A percentile compares a stretch with the other conserved stretches of the same genome.
Evolutionary conservation across 768 basidiomycete species (phyloP).

Genomic region (Fomitopsis serialis): DNA sequence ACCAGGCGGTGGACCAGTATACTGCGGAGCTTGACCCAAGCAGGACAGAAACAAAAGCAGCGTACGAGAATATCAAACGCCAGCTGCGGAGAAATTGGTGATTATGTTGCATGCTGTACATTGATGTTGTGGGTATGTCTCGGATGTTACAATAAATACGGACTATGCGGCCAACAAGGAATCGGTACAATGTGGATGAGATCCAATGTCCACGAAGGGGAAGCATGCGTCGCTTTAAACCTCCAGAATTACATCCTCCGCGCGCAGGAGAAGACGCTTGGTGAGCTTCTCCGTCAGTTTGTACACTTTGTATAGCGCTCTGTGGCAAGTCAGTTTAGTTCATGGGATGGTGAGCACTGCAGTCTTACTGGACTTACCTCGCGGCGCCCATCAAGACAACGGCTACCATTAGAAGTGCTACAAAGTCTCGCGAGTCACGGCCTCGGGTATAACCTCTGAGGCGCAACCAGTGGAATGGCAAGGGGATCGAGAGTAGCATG

Average conservation of each 20-base stretch:
- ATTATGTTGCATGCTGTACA: conserved; percentile 4
- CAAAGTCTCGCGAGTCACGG: conserved; percentile 54
- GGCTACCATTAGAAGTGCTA: conserved; percentile 57
- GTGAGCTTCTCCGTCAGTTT: conserved; percentile 52
- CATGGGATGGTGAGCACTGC: neutral
- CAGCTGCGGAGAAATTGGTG: conserved; percentile 72
- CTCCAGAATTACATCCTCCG: conserved; percentile 79
- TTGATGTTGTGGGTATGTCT: neutral
- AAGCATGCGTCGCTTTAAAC: conserved; percentile 29
- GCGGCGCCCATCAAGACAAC: conserved; percentile 58
- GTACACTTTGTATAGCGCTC: conserved; percentile 71
- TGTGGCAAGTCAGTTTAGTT: conserved; percentile 22
- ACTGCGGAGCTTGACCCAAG: conserved; percentile 61
- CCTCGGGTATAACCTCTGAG: conserved; percentile 54
- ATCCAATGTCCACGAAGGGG: no score
- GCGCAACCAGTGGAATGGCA: conserved; percentile 67
- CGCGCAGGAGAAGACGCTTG: conserved; percentile 57
- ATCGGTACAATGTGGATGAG: neutral
- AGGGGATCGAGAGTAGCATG: conserved; percentile 58
- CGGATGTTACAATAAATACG: neutral
- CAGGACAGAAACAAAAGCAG: conserved; percentile 53
- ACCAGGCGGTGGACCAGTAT: conserved; percentile 70
- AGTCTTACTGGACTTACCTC: conserved; percentile 37
- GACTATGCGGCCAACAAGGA: neutral
- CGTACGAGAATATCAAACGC: conserved; percentile 69